These are phyloP conservation scores for Jatropha multifida DNA, from an alignment of 441 rosid genomes.

Conservation along the genomic window DNA sequence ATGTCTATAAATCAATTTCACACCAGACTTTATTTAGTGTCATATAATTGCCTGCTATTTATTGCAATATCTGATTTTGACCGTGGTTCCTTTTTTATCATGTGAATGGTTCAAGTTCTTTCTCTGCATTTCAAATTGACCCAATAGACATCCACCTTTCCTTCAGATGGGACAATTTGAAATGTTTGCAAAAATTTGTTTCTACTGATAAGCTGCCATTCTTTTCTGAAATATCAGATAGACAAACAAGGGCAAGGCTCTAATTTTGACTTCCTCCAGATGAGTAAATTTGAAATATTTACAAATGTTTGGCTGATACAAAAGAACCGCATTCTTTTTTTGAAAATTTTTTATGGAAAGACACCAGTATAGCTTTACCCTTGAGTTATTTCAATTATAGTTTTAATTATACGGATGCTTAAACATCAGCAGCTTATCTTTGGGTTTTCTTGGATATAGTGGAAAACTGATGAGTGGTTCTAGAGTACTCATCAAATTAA, in stretches of 20 bases:
- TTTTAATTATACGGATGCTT: too few relatives aligned
- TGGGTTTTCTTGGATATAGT: background rate
- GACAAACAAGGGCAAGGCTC: too few relatives aligned
- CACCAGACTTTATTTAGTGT: background rate
- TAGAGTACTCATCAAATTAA: background rate
- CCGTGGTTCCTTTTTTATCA: background rate
- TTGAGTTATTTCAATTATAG: too few relatives aligned
- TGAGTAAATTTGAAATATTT: too few relatives aligned
- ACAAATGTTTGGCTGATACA: background rate
- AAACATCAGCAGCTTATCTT: too few relatives aligned
- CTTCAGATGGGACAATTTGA: background rate
- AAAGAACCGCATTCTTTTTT: background rate
- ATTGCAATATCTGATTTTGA: background rate
- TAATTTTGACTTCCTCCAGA: too few relatives aligned
- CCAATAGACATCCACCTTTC: background rate
- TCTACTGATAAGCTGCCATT: background rate
- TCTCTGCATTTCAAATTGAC: background rate
- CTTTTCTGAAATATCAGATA: background rate
- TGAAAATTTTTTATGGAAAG: too few relatives aligned
- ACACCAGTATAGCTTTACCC: too few relatives aligned
- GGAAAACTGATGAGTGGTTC: background rate
- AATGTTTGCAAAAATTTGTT: background rate
- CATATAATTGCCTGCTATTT: background rate
- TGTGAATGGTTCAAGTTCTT: background rate
- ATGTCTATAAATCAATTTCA: background rate